Evolutionary conservation across 495 filamentous ascomycete genomes (phyloP).

Genomic region (Delitschia confertaspora): DNA sequence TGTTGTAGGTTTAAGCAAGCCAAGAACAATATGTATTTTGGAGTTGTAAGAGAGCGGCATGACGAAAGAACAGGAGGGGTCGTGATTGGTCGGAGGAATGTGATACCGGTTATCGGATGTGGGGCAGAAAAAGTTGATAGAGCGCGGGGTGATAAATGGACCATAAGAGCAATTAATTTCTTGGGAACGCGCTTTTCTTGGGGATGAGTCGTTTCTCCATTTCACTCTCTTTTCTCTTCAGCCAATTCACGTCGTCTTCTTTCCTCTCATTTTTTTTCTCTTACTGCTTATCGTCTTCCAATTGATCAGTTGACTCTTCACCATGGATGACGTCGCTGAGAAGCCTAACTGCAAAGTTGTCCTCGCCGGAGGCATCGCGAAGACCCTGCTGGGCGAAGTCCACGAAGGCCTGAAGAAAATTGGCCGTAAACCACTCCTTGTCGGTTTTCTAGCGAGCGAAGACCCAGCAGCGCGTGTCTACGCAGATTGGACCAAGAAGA

Average conservation of each 20-base stretch:
- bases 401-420: conserved; percentile 59
- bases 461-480: conserved; percentile 90
- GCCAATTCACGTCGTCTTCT: not conserved
- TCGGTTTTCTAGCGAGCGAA: conserved; percentile 83
- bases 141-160: not conserved
- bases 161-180: not conserved
- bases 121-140: conserved; percentile 3
- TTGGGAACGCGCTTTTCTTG: not conserved
- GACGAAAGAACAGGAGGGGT: conserved; percentile 5
- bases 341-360: conserved; percentile 78
- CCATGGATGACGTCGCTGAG: conserved; percentile 23
- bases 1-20: too few species aligned
- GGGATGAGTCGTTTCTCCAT: not conserved
- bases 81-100: conserved; percentile 3
- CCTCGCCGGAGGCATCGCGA: conserved; percentile 73
- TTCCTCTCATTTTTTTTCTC: not conserved
- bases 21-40: too few species aligned
- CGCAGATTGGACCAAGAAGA: conserved; percentile 95
- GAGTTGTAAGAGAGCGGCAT: too few species aligned
- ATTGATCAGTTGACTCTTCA: not conserved
- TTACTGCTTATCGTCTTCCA: not conserved
- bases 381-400: conserved; percentile 69
- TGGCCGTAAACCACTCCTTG: conserved; percentile 62
- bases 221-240: not conserved
- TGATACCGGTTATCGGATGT: conserved; percentile 2